Conservation (phyloP, 2,329 filamentous ascomycete species). For the Ophiostoma pallidulum region DNA sequence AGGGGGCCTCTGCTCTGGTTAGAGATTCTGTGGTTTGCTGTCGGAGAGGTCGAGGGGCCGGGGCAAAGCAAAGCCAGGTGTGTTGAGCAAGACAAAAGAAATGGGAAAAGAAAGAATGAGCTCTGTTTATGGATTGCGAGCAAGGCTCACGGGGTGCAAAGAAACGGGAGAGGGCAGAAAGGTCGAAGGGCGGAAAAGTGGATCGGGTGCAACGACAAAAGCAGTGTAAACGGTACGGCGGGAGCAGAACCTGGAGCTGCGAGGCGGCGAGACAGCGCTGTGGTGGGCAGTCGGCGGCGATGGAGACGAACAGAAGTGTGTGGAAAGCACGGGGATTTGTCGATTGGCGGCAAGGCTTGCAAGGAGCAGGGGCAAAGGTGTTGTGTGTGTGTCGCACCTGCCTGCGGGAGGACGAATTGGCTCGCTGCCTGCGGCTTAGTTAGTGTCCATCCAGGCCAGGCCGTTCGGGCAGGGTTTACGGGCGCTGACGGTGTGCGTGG, state of each 20-base stretch:
- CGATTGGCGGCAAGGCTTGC: conserved; percentile 8
- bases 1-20: background rate
- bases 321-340: conserved; percentile 7
- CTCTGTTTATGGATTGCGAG: too few species aligned
- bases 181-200: too few species aligned
- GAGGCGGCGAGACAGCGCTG: background rate
- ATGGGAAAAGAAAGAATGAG: background rate
- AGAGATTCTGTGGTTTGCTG: background rate
- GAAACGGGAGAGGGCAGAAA: too few species aligned
- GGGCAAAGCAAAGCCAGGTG: background rate
- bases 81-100: background rate
- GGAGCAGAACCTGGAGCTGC: background rate
- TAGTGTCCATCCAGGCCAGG: too few species aligned
- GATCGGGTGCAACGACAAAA: too few species aligned
- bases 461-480: too few species aligned
- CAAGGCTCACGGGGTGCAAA: too few species aligned
- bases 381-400: too few species aligned
- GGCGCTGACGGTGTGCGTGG: background rate
- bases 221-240: too few species aligned
- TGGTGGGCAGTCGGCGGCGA: background rate
- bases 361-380: background rate
- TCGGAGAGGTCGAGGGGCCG: background rate
- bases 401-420: too few species aligned
- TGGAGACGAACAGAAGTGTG: conserved; percentile 10
- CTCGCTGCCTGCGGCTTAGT: too few species aligned